A percentile compares a stretch with the other conserved stretches of the same genome.
phyloP scores from a whole-genome alignment of 2,329 filamentous ascomycete species.

The Penicillium freii region DNA sequence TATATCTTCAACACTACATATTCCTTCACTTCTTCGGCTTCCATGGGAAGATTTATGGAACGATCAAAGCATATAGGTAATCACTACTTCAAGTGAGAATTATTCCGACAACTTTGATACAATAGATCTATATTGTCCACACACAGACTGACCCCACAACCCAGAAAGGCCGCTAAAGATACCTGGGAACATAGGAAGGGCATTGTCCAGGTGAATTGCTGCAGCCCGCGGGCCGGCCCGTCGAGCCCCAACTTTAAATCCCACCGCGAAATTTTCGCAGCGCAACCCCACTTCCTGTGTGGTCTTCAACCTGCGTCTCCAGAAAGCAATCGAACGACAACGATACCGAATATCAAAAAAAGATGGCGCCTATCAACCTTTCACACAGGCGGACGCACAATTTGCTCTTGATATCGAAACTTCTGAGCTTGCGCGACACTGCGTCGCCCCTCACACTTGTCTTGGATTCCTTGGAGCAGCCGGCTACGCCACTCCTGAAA shows the following conservation, averaged over 20 bases:
- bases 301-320: constrained; percentile 11
- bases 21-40: not conserved
- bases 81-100: not conserved
- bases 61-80: not conserved
- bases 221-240: constrained; percentile 31
- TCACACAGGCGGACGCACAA: constrained; percentile 78
- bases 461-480: constrained; percentile 81
- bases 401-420: constrained; percentile 75
- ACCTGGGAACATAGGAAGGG: too few species aligned
- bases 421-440: constrained; percentile 73
- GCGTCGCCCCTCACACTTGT: constrained; percentile 84
- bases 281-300: constrained; percentile 21
- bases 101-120: fast-evolving
- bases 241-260: constrained; percentile 33
- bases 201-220: not conserved
- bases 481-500: constrained; percentile 64
- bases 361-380: constrained; percentile 39
- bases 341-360: not conserved
- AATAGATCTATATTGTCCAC: not conserved
- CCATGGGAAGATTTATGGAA: not conserved
- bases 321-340: constrained; percentile 1
- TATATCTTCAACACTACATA: not conserved
- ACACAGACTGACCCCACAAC: not conserved
- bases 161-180: not conserved
- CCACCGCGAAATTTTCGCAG: constrained; percentile 31